Evolutionary conservation across 768 basidiomycete genomes (phyloP), one percentile per base, ranked within the genome.

Genomic region (Serendipita sp.): DNA sequence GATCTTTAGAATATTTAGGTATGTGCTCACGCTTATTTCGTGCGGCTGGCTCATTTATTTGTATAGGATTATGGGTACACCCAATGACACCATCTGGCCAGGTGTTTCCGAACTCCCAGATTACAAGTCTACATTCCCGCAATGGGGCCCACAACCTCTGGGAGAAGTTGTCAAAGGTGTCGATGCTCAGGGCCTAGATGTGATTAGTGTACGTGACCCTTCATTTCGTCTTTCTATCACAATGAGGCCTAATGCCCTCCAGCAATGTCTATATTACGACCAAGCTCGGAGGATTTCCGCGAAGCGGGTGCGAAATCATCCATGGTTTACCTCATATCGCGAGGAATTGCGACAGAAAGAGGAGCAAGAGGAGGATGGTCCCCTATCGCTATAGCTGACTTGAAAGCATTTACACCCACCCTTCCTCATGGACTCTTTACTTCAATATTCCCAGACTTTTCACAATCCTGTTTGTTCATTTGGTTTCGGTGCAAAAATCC

Each of bases 1-100:
- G 78, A 98, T 98, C 68, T 98, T 98, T 83, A 88, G 92, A 75
- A 99, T 99, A 71, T 99, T 98, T 81, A 84, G 91, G 96, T 94
- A 67, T 63, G 46, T 28, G 24, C 63, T 51, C 37, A 58, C 7
- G 56, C 51, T 67, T 18, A 45, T 30, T 32, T 64, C n/a, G 38
- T 63, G 37, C 1, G 34, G 46, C 30, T 35, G 65, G 63, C 10
- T 45, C 28, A 5, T 35, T 24, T 24, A 18, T 45, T 45, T 30
- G 16, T 13, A 34, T 69, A 97, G 96, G 71, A 83, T 96, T 34
- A 81, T 99, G 53, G 96, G 96, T 32, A 99, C 96, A 35, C 96
- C 96, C 0, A 86, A 82, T 70, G 94, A 97, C 71, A 83, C 89
- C 34, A 76, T 76, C 32, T 99, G 96, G 96, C 94, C 93, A 0